Evolutionary conservation across 371 early-diverging fungal species (phyloP), one percentile per base, ranked within the genome.

Genomic region (Syncephalis plumigaleata): DNA sequence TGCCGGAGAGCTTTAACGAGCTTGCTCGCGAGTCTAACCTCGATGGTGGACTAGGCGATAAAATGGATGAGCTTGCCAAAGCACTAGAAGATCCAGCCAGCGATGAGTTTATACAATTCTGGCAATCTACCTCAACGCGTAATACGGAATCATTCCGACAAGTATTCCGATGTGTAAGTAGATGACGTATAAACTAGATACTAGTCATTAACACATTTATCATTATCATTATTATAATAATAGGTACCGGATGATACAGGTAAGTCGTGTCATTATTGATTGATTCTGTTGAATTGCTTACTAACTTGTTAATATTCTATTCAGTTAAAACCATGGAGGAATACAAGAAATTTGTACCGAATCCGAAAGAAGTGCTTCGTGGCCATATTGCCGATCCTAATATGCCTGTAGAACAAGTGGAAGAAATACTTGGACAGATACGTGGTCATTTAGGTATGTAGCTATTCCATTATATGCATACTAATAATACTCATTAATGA

Each of bases 71-170:
- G 43, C 2, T 43, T 1, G 53, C 47, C 15, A 42, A 52, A 9
- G 52, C 58, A 24, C 61, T 63, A 9, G 46, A 56, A 16, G 66
- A 63, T 17, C 66, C 61, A 24, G 54, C 62, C 5, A 38, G 58
- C 17, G 55, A 55, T 11, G 37, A 40, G 27, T 74, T 47, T 54
- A 68, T 16, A 16, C 38, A 67, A 0, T 55, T 73, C 44, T 89
- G 89, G 89, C 54, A 55, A 18, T 57, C 51, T 2, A 76, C 76
- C 0, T 86, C 90, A 1, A 57, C 62, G 9, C 55, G 45, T 11
- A 91, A 90, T 58, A 83, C 82, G 9, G 42, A 51, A 17, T 62
- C 77, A n/a, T 88, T 77, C 59, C 67, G 89, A 17, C 69, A 79
- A 3, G 69, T 88, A 4, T 92, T 92, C 64, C 74, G 68, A 20